phyloP scores from a whole-genome alignment of 257 asterid genomes.

The Solanum stenotomum region DNA sequence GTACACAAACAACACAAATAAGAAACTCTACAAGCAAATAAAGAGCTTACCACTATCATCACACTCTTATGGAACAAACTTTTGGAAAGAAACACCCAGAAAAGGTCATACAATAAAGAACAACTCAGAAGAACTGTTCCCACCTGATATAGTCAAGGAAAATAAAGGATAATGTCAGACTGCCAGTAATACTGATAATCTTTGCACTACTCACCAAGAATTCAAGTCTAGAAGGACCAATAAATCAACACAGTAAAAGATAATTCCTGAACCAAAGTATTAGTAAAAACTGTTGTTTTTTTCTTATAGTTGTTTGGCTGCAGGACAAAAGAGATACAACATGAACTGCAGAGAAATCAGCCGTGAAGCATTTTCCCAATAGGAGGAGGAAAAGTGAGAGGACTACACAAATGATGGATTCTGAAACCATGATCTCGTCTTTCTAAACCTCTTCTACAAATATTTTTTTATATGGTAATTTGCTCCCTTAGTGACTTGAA shows the following conservation, averaged over 20 bases:
- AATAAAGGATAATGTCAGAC: not conserved
- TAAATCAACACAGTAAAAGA: not conserved
- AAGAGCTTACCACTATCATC: slow-evolving; percentile 84
- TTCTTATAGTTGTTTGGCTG: not conserved
- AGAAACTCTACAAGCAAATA: not conserved
- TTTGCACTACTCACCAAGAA: not conserved
- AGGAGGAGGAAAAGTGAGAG: not conserved
- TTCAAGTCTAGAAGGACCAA: not conserved
- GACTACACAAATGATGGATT: not conserved
- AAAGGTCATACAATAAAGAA: slow-evolving; percentile 86
- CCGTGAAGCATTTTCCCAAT: not conserved
- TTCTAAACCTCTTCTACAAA: not conserved
- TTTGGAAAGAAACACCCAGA: slow-evolving; percentile 93
- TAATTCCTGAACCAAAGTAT: not conserved
- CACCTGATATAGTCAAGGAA: slow-evolving; percentile 46
- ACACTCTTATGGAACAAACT: slow-evolving; percentile 91
- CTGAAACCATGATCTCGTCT: not conserved
- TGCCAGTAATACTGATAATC: not conserved
- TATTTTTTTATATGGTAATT: not conserved
- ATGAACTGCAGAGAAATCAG: not conserved
- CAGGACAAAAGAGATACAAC: not conserved
- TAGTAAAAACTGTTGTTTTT: not conserved
- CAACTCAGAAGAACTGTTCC: slow-evolving; percentile 91
- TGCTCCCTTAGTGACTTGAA: not conserved
- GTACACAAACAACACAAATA: not conserved